Evolutionary conservation across 768 basidiomycete species (phyloP).

Genomic region (Phylloporus scabripes): DNA sequence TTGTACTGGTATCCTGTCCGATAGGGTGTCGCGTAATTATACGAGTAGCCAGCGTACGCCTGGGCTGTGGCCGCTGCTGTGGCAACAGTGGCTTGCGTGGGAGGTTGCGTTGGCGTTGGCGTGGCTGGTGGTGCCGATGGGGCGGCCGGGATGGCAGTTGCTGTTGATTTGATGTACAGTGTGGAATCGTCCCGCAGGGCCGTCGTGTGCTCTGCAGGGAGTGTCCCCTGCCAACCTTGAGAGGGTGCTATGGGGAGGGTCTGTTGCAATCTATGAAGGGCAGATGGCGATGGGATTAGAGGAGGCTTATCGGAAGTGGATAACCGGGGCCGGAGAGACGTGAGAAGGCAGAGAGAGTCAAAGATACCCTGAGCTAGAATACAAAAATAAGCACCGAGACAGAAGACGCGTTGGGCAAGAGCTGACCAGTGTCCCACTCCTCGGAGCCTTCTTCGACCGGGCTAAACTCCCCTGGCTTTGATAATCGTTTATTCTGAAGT

Average conservation of each 20-base stretch:
- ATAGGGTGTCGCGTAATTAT: conserved; percentile 33
- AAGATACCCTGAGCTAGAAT: conserved; percentile 63
- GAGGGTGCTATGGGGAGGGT: conserved; percentile 58
- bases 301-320: conserved; percentile 38
- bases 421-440: conserved; percentile 78
- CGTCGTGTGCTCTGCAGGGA: conserved; percentile 48
- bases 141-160: conserved; percentile 30
- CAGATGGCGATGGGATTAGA: conserved; percentile 56
- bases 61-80: conserved; percentile 24
- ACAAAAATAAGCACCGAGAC: conserved; percentile 10
- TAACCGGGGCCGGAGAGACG: conserved; percentile 65
- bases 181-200: conserved; percentile 76
- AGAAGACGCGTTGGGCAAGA: conserved; percentile 2
- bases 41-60: conserved; percentile 31
- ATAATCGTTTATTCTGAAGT: conserved; percentile 56
- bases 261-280: conserved; percentile 66
- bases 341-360: conserved; percentile 60
- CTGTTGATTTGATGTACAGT: conserved; percentile 52
- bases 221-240: conserved; percentile 70
- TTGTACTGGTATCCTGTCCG: conserved; percentile 35
- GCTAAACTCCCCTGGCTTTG: conserved; percentile 38
- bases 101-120: conserved; percentile 28
- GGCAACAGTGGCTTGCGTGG: conserved; percentile 21
- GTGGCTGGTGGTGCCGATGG: conserved; percentile 32
- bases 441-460: conserved; percentile 64